These are phyloP conservation scores for Tetracladium maxilliforme DNA, from an alignment of 2,329 filamentous ascomycete genomes.

Conservation along the genomic window DNA sequence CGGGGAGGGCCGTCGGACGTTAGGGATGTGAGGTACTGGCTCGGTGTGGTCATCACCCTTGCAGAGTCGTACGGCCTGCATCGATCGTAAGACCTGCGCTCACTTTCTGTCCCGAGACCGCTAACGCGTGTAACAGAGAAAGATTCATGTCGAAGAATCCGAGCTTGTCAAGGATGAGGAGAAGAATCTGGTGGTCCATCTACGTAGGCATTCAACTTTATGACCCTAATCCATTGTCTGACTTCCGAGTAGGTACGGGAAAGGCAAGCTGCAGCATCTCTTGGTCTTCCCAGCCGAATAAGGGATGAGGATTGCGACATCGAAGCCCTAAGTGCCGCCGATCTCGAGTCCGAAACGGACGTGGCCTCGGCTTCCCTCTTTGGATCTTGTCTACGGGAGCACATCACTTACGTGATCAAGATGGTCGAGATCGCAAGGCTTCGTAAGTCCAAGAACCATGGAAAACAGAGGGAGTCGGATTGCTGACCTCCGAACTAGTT, in stretches of 20 bases:
- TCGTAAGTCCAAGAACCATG: slow-evolving; percentile 10
- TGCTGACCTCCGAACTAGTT: slow-evolving; percentile 8
- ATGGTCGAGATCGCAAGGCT: slow-evolving; percentile 22
- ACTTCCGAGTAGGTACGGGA: slow-evolving; percentile 26
- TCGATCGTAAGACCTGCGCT: slow-evolving; percentile 12
- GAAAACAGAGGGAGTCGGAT: neutral
- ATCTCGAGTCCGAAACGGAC: slow-evolving; percentile 19
- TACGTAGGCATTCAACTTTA: slow-evolving; percentile 16
- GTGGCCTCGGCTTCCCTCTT: slow-evolving; percentile 12
- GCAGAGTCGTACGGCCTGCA: slow-evolving; percentile 33
- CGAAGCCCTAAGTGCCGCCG: slow-evolving; percentile 17
- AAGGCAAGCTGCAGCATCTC: slow-evolving; percentile 27
- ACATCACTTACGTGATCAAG: slow-evolving; percentile 17
- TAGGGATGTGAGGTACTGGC: slow-evolving; percentile 32
- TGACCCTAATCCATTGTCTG: too few relatives aligned
- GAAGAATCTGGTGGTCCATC: slow-evolving; percentile 37
- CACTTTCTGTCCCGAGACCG: slow-evolving; percentile 2
- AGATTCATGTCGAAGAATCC: slow-evolving; percentile 14
- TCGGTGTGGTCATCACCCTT: slow-evolving; percentile 32
- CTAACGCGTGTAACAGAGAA: slow-evolving; percentile 8
- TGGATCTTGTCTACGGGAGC: slow-evolving; percentile 15
- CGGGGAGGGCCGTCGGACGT: slow-evolving; percentile 30
- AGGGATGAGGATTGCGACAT: slow-evolving; percentile 33
- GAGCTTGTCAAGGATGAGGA: slow-evolving; percentile 21
- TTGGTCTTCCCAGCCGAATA: slow-evolving; percentile 29